Evolutionary conservation across 345 rosid genomes (phyloP), one percentile per base, ranked within the genome.

Genomic region (Populus euphratica): DNA sequence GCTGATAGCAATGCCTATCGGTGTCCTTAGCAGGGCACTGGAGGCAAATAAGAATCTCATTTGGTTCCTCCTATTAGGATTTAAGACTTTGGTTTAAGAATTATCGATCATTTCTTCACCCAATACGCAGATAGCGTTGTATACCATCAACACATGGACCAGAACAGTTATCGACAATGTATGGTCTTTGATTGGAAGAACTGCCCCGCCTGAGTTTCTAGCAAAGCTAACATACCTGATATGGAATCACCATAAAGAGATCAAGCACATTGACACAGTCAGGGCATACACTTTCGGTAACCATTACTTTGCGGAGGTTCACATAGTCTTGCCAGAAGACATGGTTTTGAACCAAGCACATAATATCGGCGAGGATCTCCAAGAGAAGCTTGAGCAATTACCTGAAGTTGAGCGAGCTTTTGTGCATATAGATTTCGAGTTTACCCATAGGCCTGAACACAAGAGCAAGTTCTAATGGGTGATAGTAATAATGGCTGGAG

Each of bases 381-480:
- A 91, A 50, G 96, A 89, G 86, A 93, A 93, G 87, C 94, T 93
- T 5, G 98, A 93, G 81, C 88, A 88, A 71, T 85, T 90, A 52
- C 88, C 94, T n/a, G 89, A 91, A 76, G 92, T 93, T 4, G 98
- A 90, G 79, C 84, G 96, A 73, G 98, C 96, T 65, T 93, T 93
- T 31, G 98, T 93, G 43, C 96, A 91, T 73, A 90, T 91, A 11
- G 98, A 91, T 82, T 91, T 93, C 73, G 98, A 91, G 90, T 91
- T 82, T 41, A 86, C 93, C 62, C 98, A 93, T 35, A 75, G 85
- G 49, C 98, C 96, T 31, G 96, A 93, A 65, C 98, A 93, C 83
- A 90, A 90, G 69, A 73, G 66, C 82, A 86, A 83, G 77, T 84
- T 78, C 5, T 85, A 23, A 43, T 16, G 35, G 21, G 38, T 17